Conservation (phyloP, 495 filamentous ascomycete species). For the Aspergillus nanangensis region DNA sequence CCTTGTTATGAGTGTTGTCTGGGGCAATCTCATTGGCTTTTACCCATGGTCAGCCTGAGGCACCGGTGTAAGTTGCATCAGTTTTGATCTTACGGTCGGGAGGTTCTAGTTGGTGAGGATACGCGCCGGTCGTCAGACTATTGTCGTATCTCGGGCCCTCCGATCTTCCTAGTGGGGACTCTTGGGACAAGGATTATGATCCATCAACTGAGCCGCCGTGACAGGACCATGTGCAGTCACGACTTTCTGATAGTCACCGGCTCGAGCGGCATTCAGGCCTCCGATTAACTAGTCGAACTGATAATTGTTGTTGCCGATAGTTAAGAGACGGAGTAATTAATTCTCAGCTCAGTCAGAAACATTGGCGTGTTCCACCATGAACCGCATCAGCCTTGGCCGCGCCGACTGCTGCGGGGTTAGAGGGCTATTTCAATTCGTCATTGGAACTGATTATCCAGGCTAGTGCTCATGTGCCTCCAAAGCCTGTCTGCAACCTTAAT, state of each 20-base stretch:
- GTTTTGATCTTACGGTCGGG: constrained; percentile 4
- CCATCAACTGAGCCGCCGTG: constrained; percentile 7
- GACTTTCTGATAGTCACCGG: too few species aligned
- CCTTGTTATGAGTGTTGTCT: neutral
- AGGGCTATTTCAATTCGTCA: constrained; percentile 2
- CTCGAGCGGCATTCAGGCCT: too few species aligned
- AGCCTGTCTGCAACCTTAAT: constrained; percentile 16
- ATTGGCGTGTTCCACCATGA: too few species aligned
- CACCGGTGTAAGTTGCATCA: constrained; percentile 3
- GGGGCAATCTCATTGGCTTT: neutral
- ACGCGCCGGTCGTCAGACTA: constrained; percentile 2
- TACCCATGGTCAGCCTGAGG: neutral
- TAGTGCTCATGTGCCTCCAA: constrained; percentile 12
- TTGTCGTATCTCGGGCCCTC: constrained; percentile 15
- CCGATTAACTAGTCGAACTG: too few species aligned
- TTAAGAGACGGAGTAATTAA: too few species aligned
- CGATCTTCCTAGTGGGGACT: constrained; percentile 3
- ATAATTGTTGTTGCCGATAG: too few species aligned
- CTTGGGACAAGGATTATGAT: constrained; percentile 2
- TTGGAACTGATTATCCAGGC: constrained; percentile 7
- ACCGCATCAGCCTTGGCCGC: neutral
- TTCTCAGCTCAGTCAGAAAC: too few species aligned
- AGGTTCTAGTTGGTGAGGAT: constrained; percentile 1
- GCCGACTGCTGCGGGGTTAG: constrained; percentile 15
- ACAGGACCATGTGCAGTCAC: constrained; percentile 3